Evolutionary conservation across 1,139 yeast genomes (phyloP).

Genomic region (Pichia sp.): DNA sequence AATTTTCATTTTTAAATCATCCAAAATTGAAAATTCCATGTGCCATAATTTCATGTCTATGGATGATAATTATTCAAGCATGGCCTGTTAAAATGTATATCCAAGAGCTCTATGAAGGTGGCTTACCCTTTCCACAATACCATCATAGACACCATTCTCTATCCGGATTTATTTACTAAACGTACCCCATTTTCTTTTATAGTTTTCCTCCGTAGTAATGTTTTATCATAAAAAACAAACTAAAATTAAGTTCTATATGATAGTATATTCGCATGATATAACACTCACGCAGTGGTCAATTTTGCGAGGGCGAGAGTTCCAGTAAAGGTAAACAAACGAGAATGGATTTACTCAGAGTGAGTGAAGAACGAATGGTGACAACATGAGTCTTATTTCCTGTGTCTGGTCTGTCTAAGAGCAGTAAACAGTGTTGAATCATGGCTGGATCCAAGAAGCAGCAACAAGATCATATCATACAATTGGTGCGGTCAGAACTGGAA

Average conservation of each 20-base stretch:
- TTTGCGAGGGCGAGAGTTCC: too few relatives aligned
- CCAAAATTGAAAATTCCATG: not conserved
- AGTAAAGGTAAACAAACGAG: too few relatives aligned
- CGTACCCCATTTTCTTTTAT: too few relatives aligned
- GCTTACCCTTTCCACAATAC: slow-evolving; percentile 1
- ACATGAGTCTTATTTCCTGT: too few relatives aligned
- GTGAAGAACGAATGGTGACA: too few relatives aligned
- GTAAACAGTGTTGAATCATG: not conserved
- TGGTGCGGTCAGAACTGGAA: too few relatives aligned
- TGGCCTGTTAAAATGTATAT: slow-evolving; percentile 4
- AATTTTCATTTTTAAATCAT: not conserved
- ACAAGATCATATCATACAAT: not conserved
- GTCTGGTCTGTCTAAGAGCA: not conserved
- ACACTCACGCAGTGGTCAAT: too few relatives aligned
- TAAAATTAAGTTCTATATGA: too few relatives aligned
- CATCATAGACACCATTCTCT: not conserved
- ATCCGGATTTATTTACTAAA: not conserved
- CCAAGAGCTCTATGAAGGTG: slow-evolving; percentile 2
- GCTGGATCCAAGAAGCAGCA: not conserved
- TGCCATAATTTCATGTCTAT: not conserved
- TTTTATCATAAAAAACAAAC: too few relatives aligned
- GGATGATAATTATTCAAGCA: slow-evolving; percentile 2
- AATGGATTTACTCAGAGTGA: too few relatives aligned
- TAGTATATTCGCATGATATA: too few relatives aligned
- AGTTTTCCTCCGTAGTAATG: too few relatives aligned